These are phyloP conservation scores for grape (Vitis vinifera) DNA, from an alignment of 164 flowering plant genomes.

Conservation along the genomic window ASM3070453v1 NC_081806.1:15533001-15533500, in stretches of 20 bases:
- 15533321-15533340: slow-evolving; percentile 96
- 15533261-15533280: slow-evolving; percentile 80
- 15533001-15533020: too few species aligned
- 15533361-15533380: slow-evolving; percentile 46
- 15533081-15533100: too few species aligned
- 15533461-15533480: slow-evolving; percentile 71
- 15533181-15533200: not conserved
- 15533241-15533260: slow-evolving; percentile 2
- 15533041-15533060: too few species aligned
- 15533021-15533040: too few species aligned
- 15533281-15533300: slow-evolving; percentile 97
- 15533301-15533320: slow-evolving; percentile 68
- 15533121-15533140: too few species aligned
- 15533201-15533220: not conserved
- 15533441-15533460: slow-evolving; percentile 95
- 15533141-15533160: not conserved
- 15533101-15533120: too few species aligned
- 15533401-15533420: slow-evolving; percentile 65
- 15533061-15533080: too few species aligned
- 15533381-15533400: slow-evolving; percentile 56
- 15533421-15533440: slow-evolving; percentile 78
- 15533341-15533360: slow-evolving; percentile 60
- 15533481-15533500: slow-evolving; percentile 50
- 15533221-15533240: not conserved
- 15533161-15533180: too few species aligned